Base-by-base conservation (phyloP, 2,329 filamentous ascomycete species). In the Ilyonectria mors-panacis region DNA sequence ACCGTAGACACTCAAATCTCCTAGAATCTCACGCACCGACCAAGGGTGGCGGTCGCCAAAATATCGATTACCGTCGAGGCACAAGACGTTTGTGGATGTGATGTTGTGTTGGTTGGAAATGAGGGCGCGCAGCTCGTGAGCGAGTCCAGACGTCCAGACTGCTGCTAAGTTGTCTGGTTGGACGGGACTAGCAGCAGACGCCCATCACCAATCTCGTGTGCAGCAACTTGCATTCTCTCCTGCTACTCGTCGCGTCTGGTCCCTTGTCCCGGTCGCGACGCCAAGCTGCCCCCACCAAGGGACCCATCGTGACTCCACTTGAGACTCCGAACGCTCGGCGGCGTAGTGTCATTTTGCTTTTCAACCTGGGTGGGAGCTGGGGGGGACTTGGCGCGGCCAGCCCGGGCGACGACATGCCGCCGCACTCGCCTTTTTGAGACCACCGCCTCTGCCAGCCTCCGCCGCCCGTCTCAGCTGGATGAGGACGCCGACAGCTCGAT, bases 151-250 rank as follows among this genome's bases (percentile, higher is more conserved):
- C 57, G 58, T 67, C 67, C 42, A 68, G 47, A 6, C 45, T 26
- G 37, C 62, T n/a, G 54, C 55, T 55, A 33, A 62, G 67, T 61
- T 65, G 66, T 72, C 65, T 65, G 60, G 56, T 59, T 64, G 60
- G 65, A 63, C 44, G 26, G 17, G 42, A 21, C 44, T 37, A 48
- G 45, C 51, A 28, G 63, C 45, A 53, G 45, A 75, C 66, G 65
- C 65, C 65, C 72, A 76, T 72, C 74, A 74, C 72, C 74, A 76
- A 76, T 76, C 74, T 76, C 61, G 58, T 72, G 57, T 63, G 71
- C 74, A 76, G 72, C 72, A 70, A 70, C 67, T 68, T 42, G 60
- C 61, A 71, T 75, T 65, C 69, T 73, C 48, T 61, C 65, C 57
- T 76, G 65, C 59, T 69, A 75, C 72, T 75, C 70, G 73, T 65